Conservation (phyloP, 73 alveolate species). For the Symbiodinium natans region DNA sequence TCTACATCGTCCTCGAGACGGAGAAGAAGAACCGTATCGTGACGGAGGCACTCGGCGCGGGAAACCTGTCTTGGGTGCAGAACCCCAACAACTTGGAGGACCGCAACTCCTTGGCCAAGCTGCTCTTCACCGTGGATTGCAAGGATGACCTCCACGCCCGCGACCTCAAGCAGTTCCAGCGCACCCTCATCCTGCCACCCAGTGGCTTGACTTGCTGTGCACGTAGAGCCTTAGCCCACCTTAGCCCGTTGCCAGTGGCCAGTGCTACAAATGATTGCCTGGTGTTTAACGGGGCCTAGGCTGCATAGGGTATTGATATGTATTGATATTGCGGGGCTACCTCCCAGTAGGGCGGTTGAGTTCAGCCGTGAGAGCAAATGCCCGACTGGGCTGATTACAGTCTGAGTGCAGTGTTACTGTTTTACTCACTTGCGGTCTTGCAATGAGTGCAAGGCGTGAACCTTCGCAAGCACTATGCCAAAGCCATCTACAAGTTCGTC, state of each 20-base stretch:
- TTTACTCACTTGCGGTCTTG: too few species aligned
- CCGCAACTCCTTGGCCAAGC: conserved; percentile 74
- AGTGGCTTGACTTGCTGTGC: too few species aligned
- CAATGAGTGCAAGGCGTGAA: too few species aligned
- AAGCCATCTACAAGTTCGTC: conserved; percentile 60
- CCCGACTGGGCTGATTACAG: too few species aligned
- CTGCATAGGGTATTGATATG: too few species aligned
- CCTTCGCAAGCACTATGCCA: conserved; percentile 80
- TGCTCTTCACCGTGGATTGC: conserved; percentile 57
- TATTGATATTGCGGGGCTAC: not conserved
- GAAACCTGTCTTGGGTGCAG: conserved; percentile 21
- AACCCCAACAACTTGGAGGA: conserved; percentile 18
- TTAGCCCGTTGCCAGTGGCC: too few species aligned
- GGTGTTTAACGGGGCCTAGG: too few species aligned
- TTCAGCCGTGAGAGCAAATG: too few species aligned
- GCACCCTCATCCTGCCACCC: conserved; percentile 30
- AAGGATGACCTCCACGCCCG: conserved; percentile 19
- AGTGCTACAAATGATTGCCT: too few species aligned
- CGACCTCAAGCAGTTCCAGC: conserved; percentile 64
- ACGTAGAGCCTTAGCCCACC: too few species aligned
- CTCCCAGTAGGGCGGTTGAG: too few species aligned
- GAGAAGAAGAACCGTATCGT: conserved; percentile 18
- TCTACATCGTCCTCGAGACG: conserved; percentile 84
- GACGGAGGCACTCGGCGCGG: conserved; percentile 23
- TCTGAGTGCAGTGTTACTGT: too few species aligned